Conservation (phyloP, 805 yeast species). For the Hanseniaspora hatyaiensis region DNA sequence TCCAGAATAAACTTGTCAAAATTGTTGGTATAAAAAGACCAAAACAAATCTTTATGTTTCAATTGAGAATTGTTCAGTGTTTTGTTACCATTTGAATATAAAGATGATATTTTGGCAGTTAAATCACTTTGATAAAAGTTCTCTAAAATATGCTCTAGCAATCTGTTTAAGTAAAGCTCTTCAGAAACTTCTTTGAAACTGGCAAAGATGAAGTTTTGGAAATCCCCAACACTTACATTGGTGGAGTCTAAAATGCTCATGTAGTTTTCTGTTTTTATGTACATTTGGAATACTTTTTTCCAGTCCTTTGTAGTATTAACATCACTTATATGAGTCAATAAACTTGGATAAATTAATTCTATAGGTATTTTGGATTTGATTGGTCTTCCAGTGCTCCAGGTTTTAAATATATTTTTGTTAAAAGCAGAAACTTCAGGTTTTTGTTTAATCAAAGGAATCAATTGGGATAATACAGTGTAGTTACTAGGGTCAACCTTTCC, state of each 20-base stretch:
- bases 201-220: conserved; percentile 25
- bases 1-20: conserved; percentile 29
- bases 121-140: conserved; percentile 17
- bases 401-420: conserved; percentile 36
- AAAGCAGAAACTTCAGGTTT: conserved; percentile 24
- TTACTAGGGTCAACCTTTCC: conserved; percentile 32
- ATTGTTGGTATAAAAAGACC: conserved; percentile 48
- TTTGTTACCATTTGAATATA: conserved; percentile 9
- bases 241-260: conserved; percentile 26
- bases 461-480: conserved; percentile 21
- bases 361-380: conserved; percentile 38
- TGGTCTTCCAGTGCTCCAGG: conserved; percentile 41
- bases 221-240: conserved; percentile 16
- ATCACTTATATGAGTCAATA: conserved; percentile 32
- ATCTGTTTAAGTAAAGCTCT: conserved; percentile 38
- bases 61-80: neutral
- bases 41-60: conserved; percentile 28
- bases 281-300: conserved; percentile 46
- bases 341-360: conserved; percentile 36
- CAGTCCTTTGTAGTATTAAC: conserved; percentile 36
- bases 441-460: conserved; percentile 21
- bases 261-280: conserved; percentile 40
- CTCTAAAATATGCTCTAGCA: conserved; percentile 21
- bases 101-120: conserved; percentile 14
- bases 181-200: conserved; percentile 42